These are phyloP conservation scores for Fusarium verrucosum DNA, from an alignment of 2,329 filamentous ascomycete genomes.

Conservation along the genomic window DNA sequence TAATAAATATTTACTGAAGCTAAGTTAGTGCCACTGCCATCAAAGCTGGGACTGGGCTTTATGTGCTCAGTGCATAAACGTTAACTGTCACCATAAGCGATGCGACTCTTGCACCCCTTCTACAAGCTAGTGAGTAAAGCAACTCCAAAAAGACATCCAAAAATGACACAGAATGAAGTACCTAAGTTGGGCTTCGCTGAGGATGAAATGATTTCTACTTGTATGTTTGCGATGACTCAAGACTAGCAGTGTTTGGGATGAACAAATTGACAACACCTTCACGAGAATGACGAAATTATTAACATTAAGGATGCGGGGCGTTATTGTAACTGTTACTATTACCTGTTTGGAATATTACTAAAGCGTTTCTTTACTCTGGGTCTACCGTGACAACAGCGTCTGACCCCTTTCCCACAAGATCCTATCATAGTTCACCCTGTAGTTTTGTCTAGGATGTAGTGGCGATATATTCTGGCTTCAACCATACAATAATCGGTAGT, in stretches of 20 bases:
- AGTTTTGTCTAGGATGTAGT: no score
- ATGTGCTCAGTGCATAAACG: background rate
- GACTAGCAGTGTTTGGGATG: background rate
- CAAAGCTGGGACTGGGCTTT: constrained; percentile 1
- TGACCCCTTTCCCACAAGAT: background rate
- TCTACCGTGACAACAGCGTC: background rate
- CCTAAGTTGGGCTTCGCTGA: background rate
- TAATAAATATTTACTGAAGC: background rate
- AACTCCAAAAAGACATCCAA: rapidly evolving
- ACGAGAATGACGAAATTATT: background rate
- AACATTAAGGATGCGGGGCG: background rate
- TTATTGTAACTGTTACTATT: background rate
- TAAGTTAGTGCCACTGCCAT: constrained; percentile 2
- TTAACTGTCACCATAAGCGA: constrained; percentile 2
- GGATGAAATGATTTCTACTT: background rate
- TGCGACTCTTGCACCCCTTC: background rate
- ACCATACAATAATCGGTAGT: no score
- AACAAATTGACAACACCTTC: background rate
- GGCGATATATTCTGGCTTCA: no score
- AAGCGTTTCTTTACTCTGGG: background rate
- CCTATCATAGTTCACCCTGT: no score
- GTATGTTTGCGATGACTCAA: background rate
- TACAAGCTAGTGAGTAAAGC: background rate
- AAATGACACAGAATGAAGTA: background rate
- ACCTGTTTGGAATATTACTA: background rate